A percentile compares a stretch with the other conserved stretches of the same genome.
phyloP scores from a whole-genome alignment of 306 rosid species.

The Vigna hirtella region DNA sequence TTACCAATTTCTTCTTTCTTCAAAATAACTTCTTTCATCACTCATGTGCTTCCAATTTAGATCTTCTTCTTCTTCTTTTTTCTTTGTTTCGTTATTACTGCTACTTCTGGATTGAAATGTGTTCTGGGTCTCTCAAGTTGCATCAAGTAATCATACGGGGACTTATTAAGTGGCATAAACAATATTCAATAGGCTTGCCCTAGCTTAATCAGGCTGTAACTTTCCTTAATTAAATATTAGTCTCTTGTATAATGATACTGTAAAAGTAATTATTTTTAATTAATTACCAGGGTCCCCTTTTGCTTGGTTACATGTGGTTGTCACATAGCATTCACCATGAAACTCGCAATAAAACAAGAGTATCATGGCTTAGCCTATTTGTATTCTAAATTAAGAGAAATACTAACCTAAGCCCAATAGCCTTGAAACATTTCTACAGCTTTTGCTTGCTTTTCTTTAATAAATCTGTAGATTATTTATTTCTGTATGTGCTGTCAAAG shows the following conservation, averaged over 20 bases:
- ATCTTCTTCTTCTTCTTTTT: slow-evolving; percentile 1
- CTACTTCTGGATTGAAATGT: too few species aligned
- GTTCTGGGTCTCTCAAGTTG: neutral
- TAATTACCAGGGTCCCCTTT: neutral
- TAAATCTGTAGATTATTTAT: neutral
- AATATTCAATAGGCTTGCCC: too few species aligned
- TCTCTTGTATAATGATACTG: too few species aligned
- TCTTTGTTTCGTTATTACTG: neutral
- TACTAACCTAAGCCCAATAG: neutral
- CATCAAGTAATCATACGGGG: neutral
- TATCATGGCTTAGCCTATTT: neutral
- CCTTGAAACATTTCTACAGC: neutral
- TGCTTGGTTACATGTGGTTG: neutral
- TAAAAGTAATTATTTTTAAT: too few species aligned
- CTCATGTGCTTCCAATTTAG: neutral
- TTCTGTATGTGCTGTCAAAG: neutral
- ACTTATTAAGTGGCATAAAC: neutral
- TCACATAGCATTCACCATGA: neutral
- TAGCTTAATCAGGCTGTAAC: too few species aligned
- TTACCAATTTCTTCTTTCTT: neutral
- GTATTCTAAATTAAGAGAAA: neutral
- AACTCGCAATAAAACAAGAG: neutral
- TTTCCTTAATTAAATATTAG: neutral
- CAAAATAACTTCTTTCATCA: neutral
- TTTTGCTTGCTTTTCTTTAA: neutral